Base-by-base conservation (phyloP, 73 alveolate species). In the Strombidium stylifer region DNA sequence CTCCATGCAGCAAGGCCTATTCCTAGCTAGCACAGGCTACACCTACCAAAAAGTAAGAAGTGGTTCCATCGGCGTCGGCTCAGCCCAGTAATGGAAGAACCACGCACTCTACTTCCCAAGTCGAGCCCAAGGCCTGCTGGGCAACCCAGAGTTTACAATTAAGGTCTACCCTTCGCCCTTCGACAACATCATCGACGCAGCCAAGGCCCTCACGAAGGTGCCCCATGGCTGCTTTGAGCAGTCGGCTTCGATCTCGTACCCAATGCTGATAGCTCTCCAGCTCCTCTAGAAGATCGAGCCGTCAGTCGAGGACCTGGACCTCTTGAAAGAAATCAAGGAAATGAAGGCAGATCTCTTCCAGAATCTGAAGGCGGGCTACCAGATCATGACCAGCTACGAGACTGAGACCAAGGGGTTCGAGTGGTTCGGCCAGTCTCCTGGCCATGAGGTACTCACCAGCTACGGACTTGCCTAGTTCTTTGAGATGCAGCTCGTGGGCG, bases 211-310 rank as follows among this genome's bases (percentile, higher is more conserved):
- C 31, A 78, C 68, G 18, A 21, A 57, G 46, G 79, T 56, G 3
- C 89, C 89, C 1, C 36, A 67, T 42, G 89, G 89, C 1, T 78
- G 89, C 62, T 78, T 78, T 37, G 89, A 78, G 28, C 69, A 78
- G 32, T 53, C 78, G 6, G 41, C 83, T n/a, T 66, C 89, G 6
- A 72, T 72, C 24, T 55, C 89, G 11, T 78, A 62, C 35, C 89
- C 89, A 0, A 16, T 78, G 35, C 73, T 67, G 20, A 78, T 78
- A 83, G 83, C 83, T 0, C 44, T 67, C 18, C 37, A 46, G 14
- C 37, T 78, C 25, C 53, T 78, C 44, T 25, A 78, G 37, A 48
- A 68, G 40, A 39, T 72, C 5, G 69, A 75, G 60, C 50, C 32
- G 6, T 15, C 48, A n/a, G n/a, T n/a, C 0, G 36, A 12, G 3